Evolutionary conservation across 495 filamentous ascomycete species (phyloP).

Genomic region (Chlorociboria aeruginascens): DNA sequence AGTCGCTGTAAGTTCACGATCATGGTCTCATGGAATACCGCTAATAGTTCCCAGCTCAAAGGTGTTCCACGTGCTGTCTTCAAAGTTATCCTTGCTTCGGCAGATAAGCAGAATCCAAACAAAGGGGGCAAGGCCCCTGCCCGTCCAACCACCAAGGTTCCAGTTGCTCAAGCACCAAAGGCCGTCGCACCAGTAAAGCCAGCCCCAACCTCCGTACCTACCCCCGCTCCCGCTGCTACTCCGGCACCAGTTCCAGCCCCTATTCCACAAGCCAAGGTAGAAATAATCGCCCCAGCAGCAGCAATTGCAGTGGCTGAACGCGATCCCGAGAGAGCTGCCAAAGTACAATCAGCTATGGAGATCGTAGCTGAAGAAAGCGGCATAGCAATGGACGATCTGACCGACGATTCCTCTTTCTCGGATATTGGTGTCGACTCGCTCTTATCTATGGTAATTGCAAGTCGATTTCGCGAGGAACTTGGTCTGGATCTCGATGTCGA

Average conservation of each 20-base stretch:
- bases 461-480: conserved; percentile 34
- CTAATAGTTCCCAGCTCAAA: conserved; percentile 47
- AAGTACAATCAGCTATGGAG: conserved; percentile 29
- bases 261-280: background rate
- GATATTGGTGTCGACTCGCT: conserved; percentile 50
- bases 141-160: background rate
- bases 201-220: too few relatives aligned
- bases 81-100: conserved; percentile 44
- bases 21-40: conserved; percentile 42
- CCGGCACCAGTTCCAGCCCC: background rate
- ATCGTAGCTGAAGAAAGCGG: conserved; percentile 57
- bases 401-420: conserved; percentile 36
- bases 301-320: conserved; percentile 16
- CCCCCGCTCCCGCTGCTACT: background rate
- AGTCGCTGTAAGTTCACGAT: conserved; percentile 34
- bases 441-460: conserved; percentile 40
- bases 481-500: conserved; percentile 29
- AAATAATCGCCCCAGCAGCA: conserved; percentile 39
- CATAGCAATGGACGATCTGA: conserved; percentile 45
- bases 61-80: conserved; percentile 50
- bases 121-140: background rate
- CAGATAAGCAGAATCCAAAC: background rate
- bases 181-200: background rate
- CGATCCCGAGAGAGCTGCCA: too few relatives aligned
- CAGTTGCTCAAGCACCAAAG: conserved; percentile 5